Evolutionary conservation across 768 basidiomycete genomes (phyloP).

Genomic region (Boletus sensibilis): DNA sequence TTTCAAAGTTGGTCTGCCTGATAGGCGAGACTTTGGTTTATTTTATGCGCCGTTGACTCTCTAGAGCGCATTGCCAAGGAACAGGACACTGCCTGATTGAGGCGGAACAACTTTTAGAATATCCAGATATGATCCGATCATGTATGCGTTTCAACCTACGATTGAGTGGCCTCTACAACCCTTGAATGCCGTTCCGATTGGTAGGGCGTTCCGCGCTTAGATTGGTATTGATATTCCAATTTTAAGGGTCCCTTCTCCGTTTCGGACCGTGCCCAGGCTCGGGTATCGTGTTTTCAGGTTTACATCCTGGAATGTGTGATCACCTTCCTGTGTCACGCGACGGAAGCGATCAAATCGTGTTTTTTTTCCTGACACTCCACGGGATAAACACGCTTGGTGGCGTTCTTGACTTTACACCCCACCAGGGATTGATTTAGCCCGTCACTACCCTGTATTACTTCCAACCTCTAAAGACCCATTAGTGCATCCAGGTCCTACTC

Average conservation of each 20-base stretch:
- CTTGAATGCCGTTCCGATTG: not conserved
- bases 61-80: not conserved
- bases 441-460: not conserved
- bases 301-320: not conserved
- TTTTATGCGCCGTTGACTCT: not conserved
- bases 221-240: not conserved
- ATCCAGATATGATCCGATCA: not conserved
- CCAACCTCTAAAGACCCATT: not conserved
- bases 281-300: not conserved
- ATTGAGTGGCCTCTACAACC: not conserved
- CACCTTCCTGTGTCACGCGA: not conserved
- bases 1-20: not conserved
- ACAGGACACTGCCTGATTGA: not conserved
- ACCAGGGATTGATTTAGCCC: not conserved
- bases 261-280: not conserved
- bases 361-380: not conserved
- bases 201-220: not conserved
- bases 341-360: conserved; percentile 6
- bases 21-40: not conserved
- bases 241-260: not conserved
- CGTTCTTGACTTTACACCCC: not conserved
- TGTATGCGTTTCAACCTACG: not conserved
- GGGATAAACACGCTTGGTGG: not conserved
- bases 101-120: not conserved
- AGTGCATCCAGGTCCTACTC: not conserved